Conservation (phyloP, 73 alveolate genomes). For the Tetrahymena thermophila region DNA sequence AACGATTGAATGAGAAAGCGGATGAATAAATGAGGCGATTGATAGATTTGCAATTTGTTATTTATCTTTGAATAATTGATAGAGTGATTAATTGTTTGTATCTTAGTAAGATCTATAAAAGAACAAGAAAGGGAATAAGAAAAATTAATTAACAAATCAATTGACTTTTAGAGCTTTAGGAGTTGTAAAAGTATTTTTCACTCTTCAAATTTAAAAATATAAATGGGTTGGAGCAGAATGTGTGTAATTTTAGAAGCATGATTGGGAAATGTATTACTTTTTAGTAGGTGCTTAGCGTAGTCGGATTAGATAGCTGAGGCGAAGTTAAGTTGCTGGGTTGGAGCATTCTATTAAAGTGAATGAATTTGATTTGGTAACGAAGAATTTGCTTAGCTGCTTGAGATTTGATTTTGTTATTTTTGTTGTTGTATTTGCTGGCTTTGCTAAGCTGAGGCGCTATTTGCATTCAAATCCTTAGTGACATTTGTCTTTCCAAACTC, state of each 20-base stretch:
- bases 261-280: not conserved
- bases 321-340: not conserved
- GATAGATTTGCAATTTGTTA: not conserved
- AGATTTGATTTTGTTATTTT: not conserved
- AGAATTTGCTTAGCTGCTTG: not conserved
- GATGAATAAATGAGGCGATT: not conserved
- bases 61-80: not conserved
- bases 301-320: not conserved
- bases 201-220: not conserved
- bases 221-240: not conserved
- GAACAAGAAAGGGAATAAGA: not conserved
- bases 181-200: not conserved
- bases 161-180: not conserved
- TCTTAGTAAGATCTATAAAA: not conserved
- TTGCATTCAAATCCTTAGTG: not conserved
- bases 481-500: conserved; percentile 1
- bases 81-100: not conserved
- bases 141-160: not conserved
- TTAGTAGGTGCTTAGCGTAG: not conserved
- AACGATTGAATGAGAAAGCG: not conserved
- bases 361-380: not conserved
- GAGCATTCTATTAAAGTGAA: not conserved
- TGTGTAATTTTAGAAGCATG: no score
- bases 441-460: not conserved
- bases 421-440: not conserved